Evolutionary conservation across 148 eudicot genomes (phyloP), one percentile per base, ranked within the genome.

Genomic region (Polygonum aviculare): DNA sequence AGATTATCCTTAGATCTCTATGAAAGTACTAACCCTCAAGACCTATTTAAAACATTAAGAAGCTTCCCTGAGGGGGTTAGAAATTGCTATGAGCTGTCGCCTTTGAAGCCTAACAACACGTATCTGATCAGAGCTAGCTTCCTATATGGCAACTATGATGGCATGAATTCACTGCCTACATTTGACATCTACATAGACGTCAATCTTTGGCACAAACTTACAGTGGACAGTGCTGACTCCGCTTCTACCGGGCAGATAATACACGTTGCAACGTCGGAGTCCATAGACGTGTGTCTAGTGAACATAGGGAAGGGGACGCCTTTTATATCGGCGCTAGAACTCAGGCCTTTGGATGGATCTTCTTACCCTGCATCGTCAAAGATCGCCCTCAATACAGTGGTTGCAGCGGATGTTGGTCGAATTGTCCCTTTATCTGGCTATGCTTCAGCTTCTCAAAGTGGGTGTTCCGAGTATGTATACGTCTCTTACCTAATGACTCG

Each of bases 141-240:
- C 63, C 6, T 57, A 33, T 57, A 57, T 57, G 63, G 63, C 31
- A 57, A 57, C 71, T 65, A 65, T 7, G 71, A 65, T 36, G 71
- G 71, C 15, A 12, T 0, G 19, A 65, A 65, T 15, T 1, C 0
- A 8, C 14, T 36, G 15, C 71, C 71, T 33, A 9, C 2, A 22
- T 65, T 65, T 36, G 71, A 65, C 36, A 11, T 65, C 71, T 65
- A 65, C 19, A 65, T 65, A 35, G 71, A 44, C 4, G 71, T 65
- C 71, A 36, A 35, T 36, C 2, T 35, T 14, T 65, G 71, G 71
- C 15, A 35, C 12, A 15, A 19, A 5, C 1, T 36, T 7, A 3
- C 14, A 15, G 19, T 33, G 2, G 2, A 12, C 1, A 31, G 41
- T 1, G 0, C 5, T 0, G 0, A 3, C 1, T 0, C 5, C 0